Evolutionary conservation across 2,329 filamentous ascomycete genomes (phyloP), one percentile per base, ranked within the genome.

Genomic region (Geosmithia putterillii): DNA sequence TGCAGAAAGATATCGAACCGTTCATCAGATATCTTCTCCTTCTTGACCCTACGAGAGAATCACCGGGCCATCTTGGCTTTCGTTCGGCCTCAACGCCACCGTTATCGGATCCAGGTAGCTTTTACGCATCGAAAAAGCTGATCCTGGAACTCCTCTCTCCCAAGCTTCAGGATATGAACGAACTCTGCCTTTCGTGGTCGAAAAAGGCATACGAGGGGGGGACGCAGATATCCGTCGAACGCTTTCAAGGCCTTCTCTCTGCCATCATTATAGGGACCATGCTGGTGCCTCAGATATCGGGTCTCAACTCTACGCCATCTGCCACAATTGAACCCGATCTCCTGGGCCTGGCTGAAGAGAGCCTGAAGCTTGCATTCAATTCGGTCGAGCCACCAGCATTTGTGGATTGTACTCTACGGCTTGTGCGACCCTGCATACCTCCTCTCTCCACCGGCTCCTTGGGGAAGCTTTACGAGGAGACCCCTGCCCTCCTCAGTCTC

Each of bases 1-100:
- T 61, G 1, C 63, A 73, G 14, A 53, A 57, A 21, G 62, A 69
- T 37, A 64, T 62, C 10, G 62, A 66, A 38, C 52, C 57, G 7
- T 62, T 75, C 46, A 64, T 71, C 34, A 62, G 67, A 39, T 82
- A 81, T 47, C 61, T 80, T 5, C 60, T 81, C 2, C 63, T 80
- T 2, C 58, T 80, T 10, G 63, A 69, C 2, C 57, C 50, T 19
- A 41, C 52, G 14, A 21, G 38, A 15, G 25, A 40, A 6, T 37
- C 34, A 5, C 28, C 25, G 25, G 14, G 9, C 18, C 15, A 22
- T 28, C 18, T 28, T 3, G 19, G 12, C 5, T 14, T n/a, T 10
- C 34, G 37, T 8, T 7, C 21, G 17, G 17, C 15, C 10, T 20
- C 32, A 18, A 40, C 48, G 18, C 42, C 50, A 20, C 52, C 52